These are phyloP conservation scores for Salicornia ramosissima DNA, from an alignment of 148 eudicot genomes.

Conservation along the genomic window DNA sequence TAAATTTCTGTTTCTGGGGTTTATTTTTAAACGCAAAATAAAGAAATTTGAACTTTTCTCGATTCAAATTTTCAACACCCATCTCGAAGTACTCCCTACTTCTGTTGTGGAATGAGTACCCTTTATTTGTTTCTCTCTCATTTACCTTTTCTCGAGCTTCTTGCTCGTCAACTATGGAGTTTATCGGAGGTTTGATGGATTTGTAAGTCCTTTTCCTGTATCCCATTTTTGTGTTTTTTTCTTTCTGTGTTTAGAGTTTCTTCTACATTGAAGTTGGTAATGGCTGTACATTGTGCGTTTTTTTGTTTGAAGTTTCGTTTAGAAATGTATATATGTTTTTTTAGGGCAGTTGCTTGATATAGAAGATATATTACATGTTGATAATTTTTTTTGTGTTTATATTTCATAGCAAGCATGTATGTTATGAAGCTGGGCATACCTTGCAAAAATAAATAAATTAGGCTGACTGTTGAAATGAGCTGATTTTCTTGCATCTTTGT, in stretches of 20 bases:
- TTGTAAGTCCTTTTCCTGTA: background rate
- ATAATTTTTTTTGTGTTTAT: too few species aligned
- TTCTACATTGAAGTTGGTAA: too few species aligned
- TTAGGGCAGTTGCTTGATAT: too few species aligned
- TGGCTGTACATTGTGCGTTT: too few species aligned
- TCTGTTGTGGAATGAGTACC: conserved; percentile 5
- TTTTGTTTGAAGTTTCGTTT: too few species aligned
- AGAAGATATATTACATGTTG: too few species aligned
- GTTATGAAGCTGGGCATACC: background rate
- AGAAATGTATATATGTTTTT: too few species aligned
- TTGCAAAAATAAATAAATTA: background rate
- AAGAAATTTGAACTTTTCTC: conserved; percentile 1
- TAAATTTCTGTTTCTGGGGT: background rate
- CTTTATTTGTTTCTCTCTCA: conserved; percentile 15
- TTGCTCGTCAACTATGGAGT: conserved; percentile 21
- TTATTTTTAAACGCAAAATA: background rate
- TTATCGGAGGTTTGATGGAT: background rate
- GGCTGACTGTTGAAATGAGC: background rate
- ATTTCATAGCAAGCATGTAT: background rate
- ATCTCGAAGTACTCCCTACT: background rate
- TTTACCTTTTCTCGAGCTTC: background rate
- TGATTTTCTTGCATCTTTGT: background rate
- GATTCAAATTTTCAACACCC: background rate
- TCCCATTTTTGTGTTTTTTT: background rate
- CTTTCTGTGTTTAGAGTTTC: too few species aligned